Evolutionary conservation across 805 yeast species (phyloP).

Genomic region (Yamadazyma phyllophila): DNA sequence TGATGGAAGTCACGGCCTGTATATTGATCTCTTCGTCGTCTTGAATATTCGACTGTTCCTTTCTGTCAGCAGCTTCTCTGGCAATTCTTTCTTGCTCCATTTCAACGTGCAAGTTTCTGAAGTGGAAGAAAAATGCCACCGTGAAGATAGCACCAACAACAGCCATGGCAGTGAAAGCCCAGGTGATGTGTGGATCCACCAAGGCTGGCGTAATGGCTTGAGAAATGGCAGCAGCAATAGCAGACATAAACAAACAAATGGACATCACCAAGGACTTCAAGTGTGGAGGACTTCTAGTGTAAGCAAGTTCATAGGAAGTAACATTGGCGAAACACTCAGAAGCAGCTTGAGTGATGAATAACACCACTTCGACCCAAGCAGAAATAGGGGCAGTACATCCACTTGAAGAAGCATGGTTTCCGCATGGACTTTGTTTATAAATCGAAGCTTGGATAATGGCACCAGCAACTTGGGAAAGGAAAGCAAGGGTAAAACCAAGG

Average conservation of each 20-base stretch:
- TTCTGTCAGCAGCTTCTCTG: conserved; percentile 23
- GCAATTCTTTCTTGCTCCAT: conserved; percentile 36
- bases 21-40: conserved; percentile 22
- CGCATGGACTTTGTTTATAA: conserved; percentile 52
- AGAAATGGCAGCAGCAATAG: conserved; percentile 48
- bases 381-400: conserved; percentile 25
- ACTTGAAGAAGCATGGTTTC: conserved; percentile 41
- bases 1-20: conserved; percentile 27
- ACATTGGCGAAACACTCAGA: conserved; percentile 54
- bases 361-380: conserved; percentile 24
- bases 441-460: conserved; percentile 50
- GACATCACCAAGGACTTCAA: conserved; percentile 54
- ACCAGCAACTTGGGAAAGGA: conserved; percentile 46
- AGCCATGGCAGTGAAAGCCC: conserved; percentile 42
- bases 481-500: conserved; percentile 48
- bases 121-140: conserved; percentile 27
- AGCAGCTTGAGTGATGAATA: conserved; percentile 30
- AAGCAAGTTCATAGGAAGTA: conserved; percentile 55
- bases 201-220: conserved; percentile 42
- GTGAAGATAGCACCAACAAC: conserved; percentile 33
- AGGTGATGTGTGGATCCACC: conserved; percentile 39
- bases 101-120: conserved; percentile 37
- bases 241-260: conserved; percentile 40
- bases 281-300: conserved; percentile 48
- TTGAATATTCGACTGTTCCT: conserved; percentile 4